Percentiles rank a stretch among this genome's conserved stretches.
phyloP scores from a whole-genome alignment of 306 rosid species.

The Bauhinia variegata region DNA sequence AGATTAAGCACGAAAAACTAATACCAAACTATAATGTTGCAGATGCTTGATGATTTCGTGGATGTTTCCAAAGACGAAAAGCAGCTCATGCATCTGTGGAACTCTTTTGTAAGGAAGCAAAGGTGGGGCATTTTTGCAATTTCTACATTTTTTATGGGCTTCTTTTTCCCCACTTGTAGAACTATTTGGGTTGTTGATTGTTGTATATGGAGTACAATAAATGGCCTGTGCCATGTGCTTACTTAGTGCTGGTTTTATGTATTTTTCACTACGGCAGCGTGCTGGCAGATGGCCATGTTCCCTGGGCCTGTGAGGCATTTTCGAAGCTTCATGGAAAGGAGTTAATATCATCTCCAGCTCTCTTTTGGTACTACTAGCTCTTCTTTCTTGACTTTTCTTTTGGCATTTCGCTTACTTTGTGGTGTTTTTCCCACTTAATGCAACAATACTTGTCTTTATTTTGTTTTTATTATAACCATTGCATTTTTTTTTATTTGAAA shows the following conservation, averaged over 20 bases:
- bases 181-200: background rate
- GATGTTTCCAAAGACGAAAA: conserved; percentile 96
- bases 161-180: background rate
- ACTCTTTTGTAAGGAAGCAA: conserved; percentile 90
- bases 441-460: background rate
- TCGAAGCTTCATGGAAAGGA: conserved; percentile 79
- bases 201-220: background rate
- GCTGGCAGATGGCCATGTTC: conserved; percentile 93
- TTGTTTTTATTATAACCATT: background rate
- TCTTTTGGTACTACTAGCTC: conserved; percentile 69
- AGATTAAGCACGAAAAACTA: conserved; percentile 21
- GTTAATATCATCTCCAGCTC: conserved; percentile 66
- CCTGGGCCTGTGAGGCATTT: conserved; percentile 99
- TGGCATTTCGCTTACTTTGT: conserved; percentile 21
- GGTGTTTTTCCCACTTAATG: background rate
- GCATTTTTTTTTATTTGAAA: background rate
- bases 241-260: conserved; percentile 28
- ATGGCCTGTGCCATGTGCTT: conserved; percentile 3
- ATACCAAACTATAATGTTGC: conserved; percentile 45
- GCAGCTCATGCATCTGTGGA: conserved; percentile 98
- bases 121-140: conserved; percentile 49
- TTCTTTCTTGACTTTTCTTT: conserved; percentile 11
- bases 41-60: conserved; percentile 99
- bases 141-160: background rate
- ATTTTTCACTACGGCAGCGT: conserved; percentile 61